These are phyloP conservation scores for Knoxia roxburghii DNA, from an alignment of 257 asterid species.

Conservation along the genomic window DNA sequence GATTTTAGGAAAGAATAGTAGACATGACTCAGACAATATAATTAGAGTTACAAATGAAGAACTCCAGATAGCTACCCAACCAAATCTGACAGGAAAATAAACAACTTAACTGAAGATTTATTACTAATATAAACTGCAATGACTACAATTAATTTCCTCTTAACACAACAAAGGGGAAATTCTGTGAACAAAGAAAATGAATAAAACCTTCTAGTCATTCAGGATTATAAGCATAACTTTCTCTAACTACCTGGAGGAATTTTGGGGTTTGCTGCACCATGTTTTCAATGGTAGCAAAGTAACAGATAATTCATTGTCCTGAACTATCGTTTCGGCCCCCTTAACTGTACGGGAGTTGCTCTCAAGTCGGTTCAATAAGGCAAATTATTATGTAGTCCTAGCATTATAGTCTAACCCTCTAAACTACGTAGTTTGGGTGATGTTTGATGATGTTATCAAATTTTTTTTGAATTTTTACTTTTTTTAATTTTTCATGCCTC, in stretches of 20 bases:
- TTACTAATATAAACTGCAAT: neutral
- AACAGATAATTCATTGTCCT: constrained; percentile 77
- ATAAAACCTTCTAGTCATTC: neutral
- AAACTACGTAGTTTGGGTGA: too few relatives aligned
- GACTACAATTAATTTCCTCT: neutral
- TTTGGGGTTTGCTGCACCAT: constrained; percentile 44
- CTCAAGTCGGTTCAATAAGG: constrained; percentile 77
- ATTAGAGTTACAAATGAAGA: neutral
- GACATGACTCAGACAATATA: constrained; percentile 3
- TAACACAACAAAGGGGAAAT: neutral
- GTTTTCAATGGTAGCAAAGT: constrained; percentile 66
- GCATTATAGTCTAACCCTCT: too few relatives aligned
- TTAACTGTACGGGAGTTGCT: constrained; percentile 76
- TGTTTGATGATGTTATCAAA: too few relatives aligned
- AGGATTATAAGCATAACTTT: neutral
- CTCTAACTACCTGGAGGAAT: constrained; percentile 43
- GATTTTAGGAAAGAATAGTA: constrained; percentile 5
- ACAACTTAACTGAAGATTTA: neutral
- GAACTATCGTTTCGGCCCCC: constrained; percentile 81
- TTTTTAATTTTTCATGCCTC: too few relatives aligned
- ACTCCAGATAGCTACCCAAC: neutral
- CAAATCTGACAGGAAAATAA: neutral
- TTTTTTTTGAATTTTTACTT: too few relatives aligned
- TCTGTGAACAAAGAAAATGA: neutral
- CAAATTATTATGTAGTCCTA: too few relatives aligned